Percentiles rank a stretch among this genome's conserved stretches.
These are phyloP conservation scores for Penicillium robsamsonii DNA, from an alignment of 495 filamentous ascomycete genomes.

Conservation along the genomic window DNA sequence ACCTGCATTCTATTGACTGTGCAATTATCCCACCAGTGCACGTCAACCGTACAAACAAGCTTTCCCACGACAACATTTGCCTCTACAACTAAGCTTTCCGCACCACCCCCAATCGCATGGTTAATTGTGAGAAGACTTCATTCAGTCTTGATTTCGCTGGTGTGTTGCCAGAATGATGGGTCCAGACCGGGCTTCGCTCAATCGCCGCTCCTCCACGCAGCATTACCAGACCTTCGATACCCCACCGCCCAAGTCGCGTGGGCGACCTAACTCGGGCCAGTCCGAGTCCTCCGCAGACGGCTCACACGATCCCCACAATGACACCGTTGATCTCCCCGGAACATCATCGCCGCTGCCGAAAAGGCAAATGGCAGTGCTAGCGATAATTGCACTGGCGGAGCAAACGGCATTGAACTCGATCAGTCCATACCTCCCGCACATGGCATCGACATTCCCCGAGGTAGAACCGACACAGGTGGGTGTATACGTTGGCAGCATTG, in stretches of 20 bases:
- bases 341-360: slow-evolving; percentile 70
- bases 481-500: slow-evolving; percentile 85
- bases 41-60: not conserved
- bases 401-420: slow-evolving; percentile 97
- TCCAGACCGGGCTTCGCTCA: slow-evolving; percentile 43
- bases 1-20: not conserved
- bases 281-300: slow-evolving; percentile 41
- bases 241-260: slow-evolving; percentile 76
- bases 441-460: slow-evolving; percentile 83
- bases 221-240: slow-evolving; percentile 97
- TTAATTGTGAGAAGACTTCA: slow-evolving; percentile 1
- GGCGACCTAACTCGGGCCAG: slow-evolving; percentile 54
- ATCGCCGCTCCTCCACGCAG: slow-evolving; percentile 63
- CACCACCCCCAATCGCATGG: slow-evolving; percentile 16
- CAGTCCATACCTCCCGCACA: slow-evolving; percentile 90
- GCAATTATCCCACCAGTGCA: not conserved
- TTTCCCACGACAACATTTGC: slow-evolving; percentile 16
- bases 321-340: slow-evolving; percentile 25
- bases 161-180: slow-evolving; percentile 28
- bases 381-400: slow-evolving; percentile 84
- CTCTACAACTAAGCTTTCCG: slow-evolving; percentile 7
- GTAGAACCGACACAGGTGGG: slow-evolving; percentile 69
- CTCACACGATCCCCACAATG: slow-evolving; percentile 28
- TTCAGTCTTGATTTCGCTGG: slow-evolving; percentile 1
- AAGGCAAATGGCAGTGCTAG: slow-evolving; percentile 79